Evolutionary conservation across 208 protist species (phyloP), one percentile per base, ranked within the genome.

Genomic region (Leishmania arabica): DNA sequence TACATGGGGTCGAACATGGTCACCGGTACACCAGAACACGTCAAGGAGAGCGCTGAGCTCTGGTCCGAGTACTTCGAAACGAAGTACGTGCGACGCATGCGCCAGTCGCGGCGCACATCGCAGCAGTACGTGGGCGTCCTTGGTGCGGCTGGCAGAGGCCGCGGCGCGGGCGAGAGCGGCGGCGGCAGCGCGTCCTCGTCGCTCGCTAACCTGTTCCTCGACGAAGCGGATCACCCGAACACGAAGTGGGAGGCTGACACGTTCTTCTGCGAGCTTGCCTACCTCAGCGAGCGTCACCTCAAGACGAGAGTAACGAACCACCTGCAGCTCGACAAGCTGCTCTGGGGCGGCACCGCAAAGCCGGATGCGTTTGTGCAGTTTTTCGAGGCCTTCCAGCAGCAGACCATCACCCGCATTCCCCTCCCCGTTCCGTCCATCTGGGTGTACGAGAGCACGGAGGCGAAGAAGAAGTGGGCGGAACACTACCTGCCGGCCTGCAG

Each of bases 1-100:
- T 95, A 96, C 86, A 91, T 94, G 88, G 95, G 95, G 56, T 94
- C 95, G 27, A 96, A 97, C 80, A 81, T 96, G 69, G 85, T 96
- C 19, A 86, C 85, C 45, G 87, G 87, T 4, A 75, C 81, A 19
- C 54, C 71, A 2, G 89, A 83, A 45, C 89, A 92, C 75, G 86
- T 88, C 49, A 86, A 81, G 71, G 91, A 97, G 79, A 95, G 92
- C 69, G 86, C 86, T 6, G 84, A 76, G 69, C 72, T 97, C 77
- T 97, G 95, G 93, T 85, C 81, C 31, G 72, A 37, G 47, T 93
- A 90, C 84, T 94, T 91, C 73, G 86, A 90, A 77, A 58, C 72
- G 0, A 82, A 88, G 68, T 94, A 91, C 77, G 40, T 87, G 19
- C 84, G 62, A 21, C 82, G 82, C 45, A 86, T 97, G 75, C 88